Percentiles rank a stretch among this genome's conserved stretches.
phyloP scores from a whole-genome alignment of 2,329 filamentous ascomycete genomes.

The Claviceps digitariae region DNA sequence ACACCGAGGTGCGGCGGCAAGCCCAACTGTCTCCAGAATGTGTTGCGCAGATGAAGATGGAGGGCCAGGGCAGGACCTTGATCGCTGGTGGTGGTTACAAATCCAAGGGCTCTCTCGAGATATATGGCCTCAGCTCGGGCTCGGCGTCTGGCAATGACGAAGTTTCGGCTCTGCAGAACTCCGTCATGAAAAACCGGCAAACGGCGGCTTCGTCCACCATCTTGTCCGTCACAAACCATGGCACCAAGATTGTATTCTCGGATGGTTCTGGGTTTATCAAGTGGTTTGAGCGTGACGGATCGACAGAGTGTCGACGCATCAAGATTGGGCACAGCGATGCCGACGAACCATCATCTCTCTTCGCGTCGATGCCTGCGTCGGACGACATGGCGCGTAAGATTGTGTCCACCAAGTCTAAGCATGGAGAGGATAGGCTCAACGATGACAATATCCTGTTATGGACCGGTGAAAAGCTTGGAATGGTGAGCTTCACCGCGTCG shows the following conservation, averaged over 20 bases:
- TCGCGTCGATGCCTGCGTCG: conserved; percentile 33
- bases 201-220: conserved; percentile 71
- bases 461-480: conserved; percentile 74
- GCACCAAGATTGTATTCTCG: conserved; percentile 66
- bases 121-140: conserved; percentile 50
- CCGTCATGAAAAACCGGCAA: conserved; percentile 63
- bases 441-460: conserved; percentile 66
- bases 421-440: conserved; percentile 24
- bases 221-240: conserved; percentile 68
- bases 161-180: conserved; percentile 24
- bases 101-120: conserved; percentile 74
- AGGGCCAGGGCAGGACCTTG: conserved; percentile 46
- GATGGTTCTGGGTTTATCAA: conserved; percentile 75
- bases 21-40: conserved; percentile 42
- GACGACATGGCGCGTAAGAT: conserved; percentile 75
- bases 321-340: conserved; percentile 42
- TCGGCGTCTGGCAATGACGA: conserved; percentile 13
- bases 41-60: conserved; percentile 38
- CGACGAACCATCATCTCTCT: conserved; percentile 33
- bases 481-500: conserved; percentile 48
- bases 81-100: conserved; percentile 85
- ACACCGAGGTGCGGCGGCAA: conserved; percentile 42
- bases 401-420: conserved; percentile 40
- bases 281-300: conserved; percentile 82
- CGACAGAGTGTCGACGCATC: conserved; percentile 41